A percentile compares a stretch with the other conserved stretches of the same genome.
phyloP scores from a whole-genome alignment of 306 rosid genomes.

The Sophora flavescens region DNA sequence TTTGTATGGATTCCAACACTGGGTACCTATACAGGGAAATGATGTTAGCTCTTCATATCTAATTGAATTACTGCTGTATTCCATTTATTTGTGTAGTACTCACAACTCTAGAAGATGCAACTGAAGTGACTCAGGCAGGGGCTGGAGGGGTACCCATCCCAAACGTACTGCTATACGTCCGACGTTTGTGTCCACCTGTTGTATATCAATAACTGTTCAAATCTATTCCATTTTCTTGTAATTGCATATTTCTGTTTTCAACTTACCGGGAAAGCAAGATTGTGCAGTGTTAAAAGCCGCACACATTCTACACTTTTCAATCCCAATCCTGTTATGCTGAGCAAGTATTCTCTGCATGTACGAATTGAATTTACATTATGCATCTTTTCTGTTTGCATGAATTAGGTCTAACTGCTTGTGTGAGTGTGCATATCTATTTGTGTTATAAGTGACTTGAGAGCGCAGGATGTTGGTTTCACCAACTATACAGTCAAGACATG shows the following conservation, averaged over 20 bases:
- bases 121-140: conserved; percentile 91
- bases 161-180: conserved; percentile 93
- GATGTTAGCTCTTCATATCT: conserved; percentile 43
- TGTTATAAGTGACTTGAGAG: conserved; percentile 12
- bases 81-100: conserved; percentile 50
- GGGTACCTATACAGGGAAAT: conserved; percentile 73
- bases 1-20: conserved; percentile 82
- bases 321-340: conserved; percentile 86
- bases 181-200: conserved; percentile 93
- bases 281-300: conserved; percentile 89
- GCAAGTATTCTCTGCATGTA: conserved; percentile 77
- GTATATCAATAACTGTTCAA: conserved; percentile 37
- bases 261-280: conserved; percentile 95
- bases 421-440: conserved; percentile 18
- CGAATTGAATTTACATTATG: conserved; percentile 24
- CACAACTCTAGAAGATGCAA: conserved; percentile 92
- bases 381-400: conserved; percentile 11
- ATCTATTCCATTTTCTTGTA: conserved; percentile 35
- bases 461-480: conserved; percentile 18
- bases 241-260: conserved; percentile 29
- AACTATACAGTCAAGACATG: conserved; percentile 19
- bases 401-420: neutral
- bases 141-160: conserved; percentile 98
- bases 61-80: conserved; percentile 19
- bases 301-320: conserved; percentile 95